phyloP scores from a whole-genome alignment of 2,329 filamentous ascomycete genomes.

The Aspergillus ruber region DNA sequence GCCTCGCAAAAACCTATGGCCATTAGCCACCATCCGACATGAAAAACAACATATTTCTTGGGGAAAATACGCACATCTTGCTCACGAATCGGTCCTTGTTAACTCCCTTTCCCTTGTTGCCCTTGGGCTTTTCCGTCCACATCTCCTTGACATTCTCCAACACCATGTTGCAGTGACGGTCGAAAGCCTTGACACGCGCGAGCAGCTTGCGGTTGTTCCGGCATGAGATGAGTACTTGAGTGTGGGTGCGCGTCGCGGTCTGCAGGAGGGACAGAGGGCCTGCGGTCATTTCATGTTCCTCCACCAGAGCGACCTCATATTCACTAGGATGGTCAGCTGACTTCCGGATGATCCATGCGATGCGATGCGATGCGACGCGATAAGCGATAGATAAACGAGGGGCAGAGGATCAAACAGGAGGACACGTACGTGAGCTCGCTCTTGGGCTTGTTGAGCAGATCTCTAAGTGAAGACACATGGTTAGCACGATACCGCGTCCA shows the following conservation, averaged over 20 bases:
- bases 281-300: slow-evolving; percentile 72
- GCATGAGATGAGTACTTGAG: slow-evolving; percentile 93
- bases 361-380: slow-evolving; percentile 7
- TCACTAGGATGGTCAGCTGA: slow-evolving; percentile 50
- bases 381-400: slow-evolving; percentile 5
- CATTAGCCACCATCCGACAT: background rate
- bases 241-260: slow-evolving; percentile 89
- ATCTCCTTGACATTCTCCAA: slow-evolving; percentile 97
- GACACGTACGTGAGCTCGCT: slow-evolving; percentile 77
- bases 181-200: slow-evolving; percentile 95
- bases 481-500: slow-evolving; percentile 6
- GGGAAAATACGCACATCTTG: slow-evolving; percentile 66
- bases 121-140: slow-evolving; percentile 93
- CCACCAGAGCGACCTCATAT: slow-evolving; percentile 78
- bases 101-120: slow-evolving; percentile 84
- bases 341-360: slow-evolving; percentile 3
- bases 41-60: background rate
- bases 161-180: slow-evolving; percentile 98
- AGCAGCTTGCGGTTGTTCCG: slow-evolving; percentile 98
- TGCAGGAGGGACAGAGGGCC: slow-evolving; percentile 89
- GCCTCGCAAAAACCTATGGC: slow-evolving; percentile 68
- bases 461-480: slow-evolving; percentile 50
- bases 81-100: slow-evolving; percentile 99
- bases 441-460: slow-evolving; percentile 82
- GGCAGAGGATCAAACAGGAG: slow-evolving; percentile 15